phyloP scores from a whole-genome alignment of 1,139 yeast species.

The Casaregolazyma lundiana region DNA sequence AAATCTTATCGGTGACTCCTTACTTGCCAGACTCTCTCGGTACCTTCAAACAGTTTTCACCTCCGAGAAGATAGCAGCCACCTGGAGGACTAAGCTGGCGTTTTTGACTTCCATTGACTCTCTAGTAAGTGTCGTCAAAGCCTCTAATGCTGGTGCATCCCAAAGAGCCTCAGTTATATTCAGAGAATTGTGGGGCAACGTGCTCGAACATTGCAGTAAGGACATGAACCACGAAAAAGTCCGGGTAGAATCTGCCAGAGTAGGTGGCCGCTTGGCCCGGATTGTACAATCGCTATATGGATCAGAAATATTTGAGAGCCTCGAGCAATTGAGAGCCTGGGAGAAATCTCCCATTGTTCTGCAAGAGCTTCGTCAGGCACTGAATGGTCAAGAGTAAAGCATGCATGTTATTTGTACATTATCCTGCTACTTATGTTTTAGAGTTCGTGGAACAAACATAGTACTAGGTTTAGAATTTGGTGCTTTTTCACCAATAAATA shows the following conservation, averaged over 20 bases:
- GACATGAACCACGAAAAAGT: slow-evolving; percentile 59
- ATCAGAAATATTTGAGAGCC: slow-evolving; percentile 8
- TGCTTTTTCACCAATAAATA: slow-evolving; percentile 9
- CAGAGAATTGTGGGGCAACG: slow-evolving; percentile 29
- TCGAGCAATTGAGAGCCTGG: slow-evolving; percentile 12
- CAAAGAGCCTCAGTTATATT: slow-evolving; percentile 15
- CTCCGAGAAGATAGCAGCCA: slow-evolving; percentile 20
- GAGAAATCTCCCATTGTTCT: slow-evolving; percentile 25
- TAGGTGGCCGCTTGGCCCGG: slow-evolving; percentile 32
- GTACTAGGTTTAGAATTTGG: slow-evolving; percentile 14
- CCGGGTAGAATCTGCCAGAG: slow-evolving; percentile 46
- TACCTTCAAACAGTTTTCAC: slow-evolving; percentile 6
- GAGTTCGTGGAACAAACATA: slow-evolving; percentile 20
- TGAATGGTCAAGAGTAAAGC: background rate
- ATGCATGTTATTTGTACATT: background rate
- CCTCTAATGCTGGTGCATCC: background rate
- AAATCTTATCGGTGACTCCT: background rate
- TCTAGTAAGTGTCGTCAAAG: background rate
- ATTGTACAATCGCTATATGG: slow-evolving; percentile 12
- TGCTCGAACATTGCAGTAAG: slow-evolving; percentile 35
- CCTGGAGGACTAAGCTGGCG: slow-evolving; percentile 58
- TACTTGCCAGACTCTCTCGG: background rate
- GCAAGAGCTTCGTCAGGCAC: slow-evolving; percentile 18
- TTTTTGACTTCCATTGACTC: slow-evolving; percentile 16
- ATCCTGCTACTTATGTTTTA: slow-evolving; percentile 9